Evolutionary conservation across 73 alveolate species (phyloP).

Genomic region (Paramecium tetraurelia): DNA sequence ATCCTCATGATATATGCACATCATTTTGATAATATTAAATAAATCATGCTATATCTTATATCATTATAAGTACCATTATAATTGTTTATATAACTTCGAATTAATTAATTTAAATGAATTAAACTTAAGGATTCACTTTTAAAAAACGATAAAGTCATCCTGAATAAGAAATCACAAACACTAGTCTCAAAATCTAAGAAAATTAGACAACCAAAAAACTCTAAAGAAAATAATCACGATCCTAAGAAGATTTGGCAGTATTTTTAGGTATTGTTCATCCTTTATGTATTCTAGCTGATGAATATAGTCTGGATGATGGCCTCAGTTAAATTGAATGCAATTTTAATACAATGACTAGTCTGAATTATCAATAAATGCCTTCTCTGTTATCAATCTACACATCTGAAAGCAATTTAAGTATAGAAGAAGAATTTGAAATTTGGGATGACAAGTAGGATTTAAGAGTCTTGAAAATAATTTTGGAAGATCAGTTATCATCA

Average conservation of each 20-base stretch:
- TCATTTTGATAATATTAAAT: background rate
- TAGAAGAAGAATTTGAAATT: slow-evolving; percentile 17
- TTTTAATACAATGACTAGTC: background rate
- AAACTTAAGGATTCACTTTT: background rate
- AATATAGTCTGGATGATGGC: background rate
- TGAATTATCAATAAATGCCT: background rate
- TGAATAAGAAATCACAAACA: background rate
- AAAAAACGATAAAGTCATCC: background rate
- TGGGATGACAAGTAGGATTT: slow-evolving; percentile 7
- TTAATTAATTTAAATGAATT: background rate
- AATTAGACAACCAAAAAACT: background rate
- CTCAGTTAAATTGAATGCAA: background rate
- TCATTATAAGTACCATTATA: background rate
- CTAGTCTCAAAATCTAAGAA: background rate
- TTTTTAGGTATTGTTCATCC: background rate
- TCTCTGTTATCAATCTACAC: background rate
- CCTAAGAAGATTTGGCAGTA: background rate
- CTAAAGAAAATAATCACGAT: background rate
- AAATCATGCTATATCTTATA: background rate
- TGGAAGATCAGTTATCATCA: background rate
- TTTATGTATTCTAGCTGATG: background rate
- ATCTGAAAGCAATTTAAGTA: background rate
- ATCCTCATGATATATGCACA: too few relatives aligned
- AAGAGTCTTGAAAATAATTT: background rate
- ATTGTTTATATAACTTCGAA: background rate